Evolutionary conservation across 176 grass and related monocot genomes (phyloP).

Genomic region (Sorghum bicolor): DNA sequence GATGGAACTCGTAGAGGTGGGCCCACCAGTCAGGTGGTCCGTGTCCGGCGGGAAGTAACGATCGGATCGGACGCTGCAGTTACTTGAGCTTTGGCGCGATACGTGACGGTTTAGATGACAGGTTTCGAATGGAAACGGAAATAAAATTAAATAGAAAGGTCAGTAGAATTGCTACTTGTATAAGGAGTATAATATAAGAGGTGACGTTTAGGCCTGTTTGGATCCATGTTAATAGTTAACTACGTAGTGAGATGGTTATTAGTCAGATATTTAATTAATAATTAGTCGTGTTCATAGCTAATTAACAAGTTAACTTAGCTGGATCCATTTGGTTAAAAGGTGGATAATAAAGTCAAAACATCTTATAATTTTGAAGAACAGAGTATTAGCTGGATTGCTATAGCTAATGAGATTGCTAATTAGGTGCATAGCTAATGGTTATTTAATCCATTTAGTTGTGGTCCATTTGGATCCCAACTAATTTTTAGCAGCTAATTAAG

Average conservation of each 20-base stretch:
- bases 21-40: slow-evolving; percentile 21
- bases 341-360: neutral
- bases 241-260: neutral
- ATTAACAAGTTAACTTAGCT: no score
- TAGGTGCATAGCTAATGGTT: neutral
- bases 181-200: no score
- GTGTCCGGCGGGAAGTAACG: slow-evolving; percentile 24
- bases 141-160: neutral
- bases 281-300: neutral
- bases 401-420: neutral
- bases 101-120: neutral
- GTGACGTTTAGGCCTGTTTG: no score
- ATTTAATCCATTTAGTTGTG: neutral
- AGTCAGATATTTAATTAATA: neutral
- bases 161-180: neutral
- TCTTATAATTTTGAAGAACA: no score
- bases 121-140: slow-evolving; percentile 24
- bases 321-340: neutral
- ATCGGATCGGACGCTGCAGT: neutral
- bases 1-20: slow-evolving; percentile 7
- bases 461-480: no score
- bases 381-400: no score
- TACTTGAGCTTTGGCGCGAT: slow-evolving; percentile 29
- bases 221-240: no score
- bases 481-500: no score